A percentile compares a stretch with the other conserved stretches of the same genome.
Evolutionary conservation across 164 flowering plant genomes (phyloP).

Genomic region (Nymphaea colorata): DNA sequence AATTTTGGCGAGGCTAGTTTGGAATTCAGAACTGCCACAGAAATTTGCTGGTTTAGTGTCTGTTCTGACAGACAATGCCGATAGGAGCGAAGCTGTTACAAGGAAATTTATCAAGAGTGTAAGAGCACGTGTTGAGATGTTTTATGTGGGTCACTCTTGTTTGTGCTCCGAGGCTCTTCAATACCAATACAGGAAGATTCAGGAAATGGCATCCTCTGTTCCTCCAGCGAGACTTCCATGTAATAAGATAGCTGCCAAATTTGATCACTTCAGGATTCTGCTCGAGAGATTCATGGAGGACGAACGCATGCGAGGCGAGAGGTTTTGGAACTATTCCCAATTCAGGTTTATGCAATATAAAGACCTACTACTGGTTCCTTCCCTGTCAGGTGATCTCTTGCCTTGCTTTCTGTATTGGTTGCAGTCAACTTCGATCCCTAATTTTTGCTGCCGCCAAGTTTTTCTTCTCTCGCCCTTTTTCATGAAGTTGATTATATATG

Average conservation of each 20-base stretch:
- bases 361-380: conserved; percentile 43
- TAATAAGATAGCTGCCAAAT: conserved; percentile 22
- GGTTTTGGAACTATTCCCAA: conserved; percentile 26
- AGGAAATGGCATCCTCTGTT: conserved; percentile 16
- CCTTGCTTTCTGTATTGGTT: neutral
- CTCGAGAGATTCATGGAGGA: conserved; percentile 51
- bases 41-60: conserved; percentile 4
- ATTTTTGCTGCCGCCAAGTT: neutral
- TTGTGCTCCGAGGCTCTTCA: conserved; percentile 48
- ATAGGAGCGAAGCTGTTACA: conserved; percentile 16
- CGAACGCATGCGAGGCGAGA: conserved; percentile 26
- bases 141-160: conserved; percentile 52
- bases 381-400: conserved; percentile 14
- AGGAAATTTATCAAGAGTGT: conserved; percentile 30
- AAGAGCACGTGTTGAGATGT: conserved; percentile 38
- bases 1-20: conserved; percentile 18
- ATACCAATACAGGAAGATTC: conserved; percentile 19
- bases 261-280: conserved; percentile 41
- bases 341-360: conserved; percentile 23
- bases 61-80: neutral
- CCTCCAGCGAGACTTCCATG: conserved; percentile 10
- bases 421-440: neutral
- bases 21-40: conserved; percentile 11
- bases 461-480: neutral
- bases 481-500: neutral